A percentile compares a stretch with the other conserved stretches of the same genome.
These are phyloP conservation scores for Euphorbia pulcherrima DNA, from an alignment of 345 rosid genomes.

Conservation along the genomic window DNA sequence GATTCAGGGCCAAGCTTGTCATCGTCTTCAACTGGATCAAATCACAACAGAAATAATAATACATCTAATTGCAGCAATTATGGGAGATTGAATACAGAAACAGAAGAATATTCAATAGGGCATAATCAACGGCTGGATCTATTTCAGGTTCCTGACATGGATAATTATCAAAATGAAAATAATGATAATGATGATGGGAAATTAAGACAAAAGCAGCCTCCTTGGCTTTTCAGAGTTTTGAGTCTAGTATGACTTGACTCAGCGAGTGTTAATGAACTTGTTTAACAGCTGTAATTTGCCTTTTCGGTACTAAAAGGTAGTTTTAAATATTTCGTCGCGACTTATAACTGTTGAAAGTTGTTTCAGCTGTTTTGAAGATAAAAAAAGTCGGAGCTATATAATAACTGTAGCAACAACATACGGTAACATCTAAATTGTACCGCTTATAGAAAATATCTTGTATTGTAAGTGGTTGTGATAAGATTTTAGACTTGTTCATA, in stretches of 20 bases:
- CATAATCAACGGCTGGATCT: conserved; percentile 23
- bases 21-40: conserved; percentile 73
- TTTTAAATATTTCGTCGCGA: too few species aligned
- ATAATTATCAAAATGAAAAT: conserved; percentile 23
- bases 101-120: too few species aligned
- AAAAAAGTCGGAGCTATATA: too few species aligned
- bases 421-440: too few species aligned
- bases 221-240: conserved; percentile 81
- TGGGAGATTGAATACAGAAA: too few species aligned
- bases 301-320: too few species aligned
- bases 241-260: conserved; percentile 69
- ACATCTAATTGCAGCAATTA: too few species aligned
- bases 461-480: conserved; percentile 24
- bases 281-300: too few species aligned
- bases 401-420: too few species aligned
- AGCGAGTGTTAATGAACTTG: too few species aligned
- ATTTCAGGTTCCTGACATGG: conserved; percentile 28
- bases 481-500: conserved; percentile 31
- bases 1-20: conserved; percentile 64
- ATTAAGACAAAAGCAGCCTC: conserved; percentile 62
- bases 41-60: conserved; percentile 45
- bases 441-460: conserved; percentile 13
- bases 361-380: too few species aligned
- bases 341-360: too few species aligned
- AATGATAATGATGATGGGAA: conserved; percentile 36